phyloP scores from a whole-genome alignment of 192 early-diverging fungal genomes.

The Backusella liffmaniae region DNA sequence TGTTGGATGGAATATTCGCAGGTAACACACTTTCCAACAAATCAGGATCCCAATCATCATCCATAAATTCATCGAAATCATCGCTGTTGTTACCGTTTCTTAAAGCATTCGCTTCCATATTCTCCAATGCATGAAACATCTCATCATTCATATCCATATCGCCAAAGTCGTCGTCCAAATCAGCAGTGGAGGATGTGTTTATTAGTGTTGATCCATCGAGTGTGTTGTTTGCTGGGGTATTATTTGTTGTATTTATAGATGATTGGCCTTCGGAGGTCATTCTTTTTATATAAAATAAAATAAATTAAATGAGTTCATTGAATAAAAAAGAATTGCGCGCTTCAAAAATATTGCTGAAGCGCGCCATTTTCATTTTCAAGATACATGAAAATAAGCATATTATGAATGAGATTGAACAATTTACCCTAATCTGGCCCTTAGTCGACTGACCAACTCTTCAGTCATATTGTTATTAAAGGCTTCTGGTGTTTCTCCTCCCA shows the following conservation, averaged over 20 bases:
- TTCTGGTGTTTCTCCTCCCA: not conserved
- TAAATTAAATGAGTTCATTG: no score
- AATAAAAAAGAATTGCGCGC: no score
- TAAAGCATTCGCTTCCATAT: not conserved
- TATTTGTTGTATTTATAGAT: not conserved
- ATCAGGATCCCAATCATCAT: not conserved
- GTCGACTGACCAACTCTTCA: not conserved
- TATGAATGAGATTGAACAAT: no score
- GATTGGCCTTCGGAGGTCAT: not conserved
- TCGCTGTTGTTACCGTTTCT: not conserved
- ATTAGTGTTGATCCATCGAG: not conserved
- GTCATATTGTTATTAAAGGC: not conserved
- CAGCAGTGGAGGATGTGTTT: not conserved
- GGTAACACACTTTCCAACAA: not conserved
- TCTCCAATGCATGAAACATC: not conserved
- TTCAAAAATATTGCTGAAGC: no score
- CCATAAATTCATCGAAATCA: not conserved
- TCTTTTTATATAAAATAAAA: no score
- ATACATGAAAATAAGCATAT: not conserved
- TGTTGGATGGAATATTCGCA: not conserved
- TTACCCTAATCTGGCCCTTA: not conserved
- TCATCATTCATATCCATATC: not conserved
- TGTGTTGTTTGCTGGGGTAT: not conserved
- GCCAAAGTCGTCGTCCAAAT: not conserved
- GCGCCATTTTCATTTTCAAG: not conserved